phyloP scores from a whole-genome alignment of 129 eudicot species.

The Erigeron canadensis region DNA sequence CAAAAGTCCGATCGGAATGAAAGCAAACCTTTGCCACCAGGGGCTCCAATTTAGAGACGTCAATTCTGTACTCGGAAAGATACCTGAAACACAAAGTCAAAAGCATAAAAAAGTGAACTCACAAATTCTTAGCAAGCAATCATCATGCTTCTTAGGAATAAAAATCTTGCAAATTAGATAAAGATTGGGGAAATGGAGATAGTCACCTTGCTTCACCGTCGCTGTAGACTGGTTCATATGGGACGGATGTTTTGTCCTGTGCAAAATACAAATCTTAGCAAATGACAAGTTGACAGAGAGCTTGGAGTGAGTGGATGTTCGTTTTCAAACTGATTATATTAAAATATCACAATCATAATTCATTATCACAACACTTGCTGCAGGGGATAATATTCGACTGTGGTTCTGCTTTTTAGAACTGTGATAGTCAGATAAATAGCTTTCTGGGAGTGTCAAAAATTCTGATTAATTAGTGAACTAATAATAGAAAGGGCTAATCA shows the following conservation, averaged over 20 bases:
- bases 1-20: neutral
- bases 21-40: conserved; percentile 89
- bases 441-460: too few relatives aligned
- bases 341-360: too few relatives aligned
- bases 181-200: neutral
- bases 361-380: too few relatives aligned
- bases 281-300: neutral
- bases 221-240: conserved; percentile 93
- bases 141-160: neutral
- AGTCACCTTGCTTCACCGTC: conserved; percentile 81
- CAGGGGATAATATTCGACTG: too few relatives aligned
- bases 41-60: conserved; percentile 90
- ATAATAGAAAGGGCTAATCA: too few relatives aligned
- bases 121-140: neutral
- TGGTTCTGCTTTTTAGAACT: too few relatives aligned
- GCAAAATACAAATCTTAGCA: conserved; percentile 11
- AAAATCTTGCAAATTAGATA: neutral
- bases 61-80: conserved; percentile 80
- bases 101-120: neutral
- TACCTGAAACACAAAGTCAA: conserved; percentile 45
- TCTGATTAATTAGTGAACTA: too few relatives aligned
- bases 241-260: conserved; percentile 78
- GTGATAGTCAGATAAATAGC: too few relatives aligned
- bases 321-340: too few relatives aligned
- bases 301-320: too few relatives aligned